Evolutionary conservation across 805 yeast genomes (phyloP).

Genomic region (Metschnikowia vanudenii): DNA sequence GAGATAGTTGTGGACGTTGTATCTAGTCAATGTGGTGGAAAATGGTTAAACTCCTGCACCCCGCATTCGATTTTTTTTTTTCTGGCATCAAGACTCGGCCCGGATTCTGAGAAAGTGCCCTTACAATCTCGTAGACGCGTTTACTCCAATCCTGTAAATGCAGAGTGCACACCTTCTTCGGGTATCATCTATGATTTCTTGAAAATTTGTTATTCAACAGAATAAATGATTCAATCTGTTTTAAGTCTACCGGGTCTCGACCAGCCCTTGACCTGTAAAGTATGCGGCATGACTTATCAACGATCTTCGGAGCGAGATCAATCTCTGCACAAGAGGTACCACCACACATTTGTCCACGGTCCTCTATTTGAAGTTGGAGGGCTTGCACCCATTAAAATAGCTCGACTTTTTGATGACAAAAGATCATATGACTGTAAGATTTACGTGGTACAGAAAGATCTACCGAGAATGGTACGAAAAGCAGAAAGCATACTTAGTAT

Average conservation of each 20-base stretch:
- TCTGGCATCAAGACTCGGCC: not conserved
- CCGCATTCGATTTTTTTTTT: constrained; percentile 7
- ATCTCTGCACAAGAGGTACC: constrained; percentile 52
- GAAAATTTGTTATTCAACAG: not conserved
- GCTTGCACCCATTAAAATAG: constrained; percentile 28
- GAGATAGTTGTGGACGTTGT: not conserved
- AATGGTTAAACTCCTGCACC: constrained; percentile 11
- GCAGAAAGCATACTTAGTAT: constrained; percentile 41
- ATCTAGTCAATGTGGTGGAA: not conserved
- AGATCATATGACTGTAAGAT: constrained; percentile 18
- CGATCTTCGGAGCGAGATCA: constrained; percentile 41
- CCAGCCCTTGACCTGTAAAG: constrained; percentile 36
- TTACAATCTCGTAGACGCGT: not conserved
- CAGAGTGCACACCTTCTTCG: not conserved
- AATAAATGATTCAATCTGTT: constrained; percentile 14
- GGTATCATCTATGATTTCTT: not conserved
- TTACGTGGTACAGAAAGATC: constrained; percentile 23
- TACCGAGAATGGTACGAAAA: constrained; percentile 24
- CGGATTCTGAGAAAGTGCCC: not conserved
- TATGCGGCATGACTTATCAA: constrained; percentile 55
- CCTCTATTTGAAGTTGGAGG: constrained; percentile 41
- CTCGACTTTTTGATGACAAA: constrained; percentile 12
- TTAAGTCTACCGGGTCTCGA: constrained; percentile 7
- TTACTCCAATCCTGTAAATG: not conserved
- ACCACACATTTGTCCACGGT: constrained; percentile 48